phyloP scores from a whole-genome alignment of 306 rosid species.

The Quercus gilva region DNA sequence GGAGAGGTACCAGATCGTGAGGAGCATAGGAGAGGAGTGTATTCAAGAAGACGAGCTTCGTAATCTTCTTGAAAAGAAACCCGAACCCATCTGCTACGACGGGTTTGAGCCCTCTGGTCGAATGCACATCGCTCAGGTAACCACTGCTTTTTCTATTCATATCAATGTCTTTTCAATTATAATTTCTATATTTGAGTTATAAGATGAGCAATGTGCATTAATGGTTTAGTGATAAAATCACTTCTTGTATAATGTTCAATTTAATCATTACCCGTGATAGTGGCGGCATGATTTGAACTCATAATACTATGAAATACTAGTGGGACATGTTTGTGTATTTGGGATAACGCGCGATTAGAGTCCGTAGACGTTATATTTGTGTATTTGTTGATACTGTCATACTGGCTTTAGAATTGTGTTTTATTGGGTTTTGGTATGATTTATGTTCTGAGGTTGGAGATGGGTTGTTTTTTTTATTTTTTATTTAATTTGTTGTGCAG shows the following conservation, averaged over 20 bases:
- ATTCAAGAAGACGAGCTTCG: constrained; percentile 81
- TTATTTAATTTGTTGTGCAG: constrained; percentile 18
- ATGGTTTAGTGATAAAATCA: no score
- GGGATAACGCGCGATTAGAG: no score
- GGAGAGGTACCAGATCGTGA: constrained; percentile 50
- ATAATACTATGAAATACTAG: no score
- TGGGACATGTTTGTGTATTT: not conserved
- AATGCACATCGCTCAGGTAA: constrained; percentile 97
- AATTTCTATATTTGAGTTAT: no score
- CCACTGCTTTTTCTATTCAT: not conserved
- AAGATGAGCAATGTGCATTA: no score
- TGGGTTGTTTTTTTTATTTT: not conserved
- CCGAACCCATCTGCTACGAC: constrained; percentile 78
- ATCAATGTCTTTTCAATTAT: no score
- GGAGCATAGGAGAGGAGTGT: constrained; percentile 88
- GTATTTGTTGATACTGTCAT: no score
- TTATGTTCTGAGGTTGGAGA: not conserved
- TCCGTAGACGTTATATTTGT: no score
- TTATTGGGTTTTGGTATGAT: not conserved
- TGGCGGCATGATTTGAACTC: no score
- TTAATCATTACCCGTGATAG: no score
- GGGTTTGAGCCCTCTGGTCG: constrained; percentile 93
- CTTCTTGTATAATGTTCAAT: no score
- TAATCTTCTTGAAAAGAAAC: constrained; percentile 58
- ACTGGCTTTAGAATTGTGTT: no score